These are phyloP conservation scores for Fusarium xyrophilum DNA, from an alignment of 2,329 filamentous ascomycete genomes.

Conservation along the genomic window DNA sequence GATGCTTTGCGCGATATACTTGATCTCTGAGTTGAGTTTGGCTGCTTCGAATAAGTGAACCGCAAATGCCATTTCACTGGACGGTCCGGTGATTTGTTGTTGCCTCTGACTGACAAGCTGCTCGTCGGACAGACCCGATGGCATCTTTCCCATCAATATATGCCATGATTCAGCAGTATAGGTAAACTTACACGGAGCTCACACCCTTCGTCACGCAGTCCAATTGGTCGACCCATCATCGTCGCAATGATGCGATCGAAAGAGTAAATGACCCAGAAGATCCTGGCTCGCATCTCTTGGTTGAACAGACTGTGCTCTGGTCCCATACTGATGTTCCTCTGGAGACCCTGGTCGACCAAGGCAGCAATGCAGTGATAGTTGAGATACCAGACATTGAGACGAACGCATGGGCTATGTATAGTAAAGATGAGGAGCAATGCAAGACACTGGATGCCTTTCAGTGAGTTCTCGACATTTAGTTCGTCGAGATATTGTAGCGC, in stretches of 20 bases:
- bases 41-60: slow-evolving; percentile 58
- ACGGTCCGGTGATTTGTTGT: neutral
- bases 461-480: slow-evolving; percentile 56
- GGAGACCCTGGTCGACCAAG: slow-evolving; percentile 59
- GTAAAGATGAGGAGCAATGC: slow-evolving; percentile 57
- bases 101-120: slow-evolving; percentile 10
- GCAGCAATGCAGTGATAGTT: slow-evolving; percentile 63
- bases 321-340: slow-evolving; percentile 55
- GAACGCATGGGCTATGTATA: slow-evolving; percentile 56
- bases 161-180: accelerated
- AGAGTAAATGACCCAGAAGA: slow-evolving; percentile 62
- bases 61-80: slow-evolving; percentile 48
- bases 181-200: slow-evolving; percentile 53
- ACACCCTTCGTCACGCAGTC: slow-evolving; percentile 61
- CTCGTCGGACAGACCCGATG: slow-evolving; percentile 38
- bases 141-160: slow-evolving; percentile 41
- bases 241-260: slow-evolving; percentile 60
- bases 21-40: slow-evolving; percentile 63
- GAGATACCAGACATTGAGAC: slow-evolving; percentile 60
- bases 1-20: slow-evolving; percentile 62
- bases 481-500: slow-evolving; percentile 56
- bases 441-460: slow-evolving; percentile 58
- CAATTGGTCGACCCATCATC: slow-evolving; percentile 64
- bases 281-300: slow-evolving; percentile 61
- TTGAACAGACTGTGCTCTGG: slow-evolving; percentile 54